phyloP scores from a whole-genome alignment of 2,329 filamentous ascomycete species.

The Pseudogymnoascus sp. region DNA sequence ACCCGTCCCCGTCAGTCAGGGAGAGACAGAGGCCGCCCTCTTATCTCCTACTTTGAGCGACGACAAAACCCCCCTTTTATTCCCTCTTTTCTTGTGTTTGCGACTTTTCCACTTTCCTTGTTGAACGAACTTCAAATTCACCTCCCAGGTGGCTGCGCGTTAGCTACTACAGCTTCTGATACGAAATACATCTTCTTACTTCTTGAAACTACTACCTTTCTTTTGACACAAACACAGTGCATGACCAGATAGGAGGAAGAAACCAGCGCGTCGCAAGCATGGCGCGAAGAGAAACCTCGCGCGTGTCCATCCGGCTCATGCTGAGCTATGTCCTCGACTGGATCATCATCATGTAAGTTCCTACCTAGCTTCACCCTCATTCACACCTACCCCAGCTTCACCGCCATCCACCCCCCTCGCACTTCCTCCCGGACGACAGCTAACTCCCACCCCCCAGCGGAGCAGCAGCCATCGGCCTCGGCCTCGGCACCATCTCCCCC shows the following conservation, averaged over 20 bases:
- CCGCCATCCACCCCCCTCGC: not conserved
- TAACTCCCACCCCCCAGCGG: conserved; percentile 30
- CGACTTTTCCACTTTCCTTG: not conserved
- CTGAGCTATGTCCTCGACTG: conserved; percentile 67
- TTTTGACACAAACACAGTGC: not conserved
- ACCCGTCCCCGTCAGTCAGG: not conserved
- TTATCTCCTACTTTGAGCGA: not conserved
- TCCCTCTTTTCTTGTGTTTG: not conserved
- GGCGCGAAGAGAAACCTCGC: conserved; percentile 2
- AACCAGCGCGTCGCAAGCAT: not conserved
- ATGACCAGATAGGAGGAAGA: not conserved
- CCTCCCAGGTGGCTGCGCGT: not conserved
- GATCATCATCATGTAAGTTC: conserved; percentile 52
- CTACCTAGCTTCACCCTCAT: not conserved
- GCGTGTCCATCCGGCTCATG: conserved; percentile 33
- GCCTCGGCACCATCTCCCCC: conserved; percentile 50
- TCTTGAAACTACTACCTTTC: not conserved
- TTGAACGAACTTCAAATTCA: not conserved
- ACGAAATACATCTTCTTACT: not conserved
- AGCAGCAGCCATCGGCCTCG: conserved; percentile 49
- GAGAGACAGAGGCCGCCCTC: not conserved
- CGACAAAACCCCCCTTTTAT: not conserved
- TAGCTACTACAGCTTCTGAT: not conserved
- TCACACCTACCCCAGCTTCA: not conserved
- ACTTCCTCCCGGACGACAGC: not conserved